Evolutionary conservation across 345 rosid species (phyloP).

Genomic region (Geranium brycei): DNA sequence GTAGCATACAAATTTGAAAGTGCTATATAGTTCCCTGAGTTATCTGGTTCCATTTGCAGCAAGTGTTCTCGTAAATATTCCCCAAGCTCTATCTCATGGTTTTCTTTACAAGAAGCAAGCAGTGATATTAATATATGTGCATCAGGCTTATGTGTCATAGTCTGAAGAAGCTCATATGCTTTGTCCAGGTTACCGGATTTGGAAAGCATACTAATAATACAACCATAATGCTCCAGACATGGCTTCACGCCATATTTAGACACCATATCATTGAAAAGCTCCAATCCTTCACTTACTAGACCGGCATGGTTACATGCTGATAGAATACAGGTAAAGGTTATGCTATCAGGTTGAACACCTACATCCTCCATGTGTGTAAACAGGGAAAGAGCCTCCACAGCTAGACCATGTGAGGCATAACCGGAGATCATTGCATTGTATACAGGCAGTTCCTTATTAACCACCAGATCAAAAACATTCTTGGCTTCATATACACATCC

Average conservation of each 20-base stretch:
- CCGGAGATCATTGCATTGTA: slow-evolving; percentile 45
- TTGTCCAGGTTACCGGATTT: slow-evolving; percentile 26
- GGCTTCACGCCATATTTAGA: slow-evolving; percentile 19
- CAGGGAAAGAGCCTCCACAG: slow-evolving; percentile 24
- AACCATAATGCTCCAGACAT: slow-evolving; percentile 43
- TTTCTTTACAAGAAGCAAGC: slow-evolving; percentile 28
- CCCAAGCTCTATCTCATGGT: slow-evolving; percentile 20
- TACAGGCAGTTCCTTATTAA: slow-evolving; percentile 23
- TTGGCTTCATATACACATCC: slow-evolving; percentile 39
- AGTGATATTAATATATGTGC: slow-evolving; percentile 33
- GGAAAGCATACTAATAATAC: slow-evolving; percentile 32
- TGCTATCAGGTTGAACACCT: slow-evolving; percentile 31
- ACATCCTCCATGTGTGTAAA: slow-evolving; percentile 17
- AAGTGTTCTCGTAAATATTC: slow-evolving; percentile 26
- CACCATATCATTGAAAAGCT: slow-evolving; percentile 23
- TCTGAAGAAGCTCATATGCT: slow-evolving; percentile 22
- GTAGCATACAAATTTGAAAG: slow-evolving; percentile 43
- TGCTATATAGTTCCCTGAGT: slow-evolving; percentile 40
- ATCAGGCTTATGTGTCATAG: slow-evolving; percentile 40
- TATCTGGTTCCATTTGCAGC: slow-evolving; percentile 28
- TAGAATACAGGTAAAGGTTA: slow-evolving; percentile 35
- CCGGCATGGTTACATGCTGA: slow-evolving; percentile 34
- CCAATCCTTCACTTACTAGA: slow-evolving; percentile 26
- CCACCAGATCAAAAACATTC: slow-evolving; percentile 21
- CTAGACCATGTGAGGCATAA: slow-evolving; percentile 29